A percentile compares a stretch with the other conserved stretches of the same genome.
Conservation (phyloP, 2,329 filamentous ascomycete species). For the Cytospora paraplurivora region DNA sequence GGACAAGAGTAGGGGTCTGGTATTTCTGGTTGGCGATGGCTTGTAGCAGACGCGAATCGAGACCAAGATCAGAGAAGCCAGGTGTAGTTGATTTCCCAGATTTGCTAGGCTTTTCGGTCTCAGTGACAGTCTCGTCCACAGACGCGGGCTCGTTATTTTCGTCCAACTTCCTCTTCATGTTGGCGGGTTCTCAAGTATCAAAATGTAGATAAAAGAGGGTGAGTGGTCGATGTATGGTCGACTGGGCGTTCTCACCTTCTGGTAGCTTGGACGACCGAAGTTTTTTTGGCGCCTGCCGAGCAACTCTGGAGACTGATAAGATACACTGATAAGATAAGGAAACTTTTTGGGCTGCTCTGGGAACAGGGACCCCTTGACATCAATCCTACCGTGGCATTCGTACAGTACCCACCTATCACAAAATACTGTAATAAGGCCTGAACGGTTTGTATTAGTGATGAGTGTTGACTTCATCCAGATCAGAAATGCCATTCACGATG, state of each 20-base stretch:
- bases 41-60: slow-evolving; percentile 85
- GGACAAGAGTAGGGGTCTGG: slow-evolving; percentile 83
- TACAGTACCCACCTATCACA: not conserved
- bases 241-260: slow-evolving; percentile 15
- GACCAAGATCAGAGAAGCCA: slow-evolving; percentile 72
- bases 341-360: not conserved
- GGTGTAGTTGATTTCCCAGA: slow-evolving; percentile 34
- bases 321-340: slow-evolving; percentile 17
- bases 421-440: not conserved
- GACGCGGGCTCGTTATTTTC: slow-evolving; percentile 53
- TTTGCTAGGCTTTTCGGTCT: slow-evolving; percentile 33
- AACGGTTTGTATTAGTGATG: too few relatives aligned
- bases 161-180: slow-evolving; percentile 65
- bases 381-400: not conserved
- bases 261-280: not conserved
- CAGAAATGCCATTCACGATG: too few relatives aligned
- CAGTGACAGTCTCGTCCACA: slow-evolving; percentile 36
- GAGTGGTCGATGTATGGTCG: slow-evolving; percentile 8
- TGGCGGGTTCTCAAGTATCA: slow-evolving; percentile 17
- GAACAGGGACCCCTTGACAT: not conserved
- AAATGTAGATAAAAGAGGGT: slow-evolving; percentile 12
- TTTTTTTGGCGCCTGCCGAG: slow-evolving; percentile 19
- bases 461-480: too few relatives aligned
- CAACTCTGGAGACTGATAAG: slow-evolving; percentile 5
- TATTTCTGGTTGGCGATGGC: slow-evolving; percentile 84